Conservation (phyloP, 305 asterid genomes). For the Solanum hybrid region DNA sequence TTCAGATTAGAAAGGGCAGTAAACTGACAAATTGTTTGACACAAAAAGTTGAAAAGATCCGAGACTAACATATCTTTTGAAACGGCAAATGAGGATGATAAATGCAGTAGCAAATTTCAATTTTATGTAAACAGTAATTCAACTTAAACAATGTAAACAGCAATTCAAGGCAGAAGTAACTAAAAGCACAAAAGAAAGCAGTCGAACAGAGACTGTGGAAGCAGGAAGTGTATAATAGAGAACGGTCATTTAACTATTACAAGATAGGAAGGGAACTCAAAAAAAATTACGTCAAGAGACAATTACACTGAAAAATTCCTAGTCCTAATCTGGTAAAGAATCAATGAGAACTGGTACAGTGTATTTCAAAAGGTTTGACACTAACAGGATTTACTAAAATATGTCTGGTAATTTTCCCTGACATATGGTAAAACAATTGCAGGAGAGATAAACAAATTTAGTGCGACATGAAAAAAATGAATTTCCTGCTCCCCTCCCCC, state of each 20-base stretch:
- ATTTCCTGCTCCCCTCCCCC: background rate
- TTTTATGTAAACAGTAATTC: background rate
- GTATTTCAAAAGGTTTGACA: background rate
- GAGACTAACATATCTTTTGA: background rate
- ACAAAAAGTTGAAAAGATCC: background rate
- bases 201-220: background rate
- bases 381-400: background rate
- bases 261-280: background rate
- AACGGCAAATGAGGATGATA: background rate
- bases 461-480: background rate
- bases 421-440: background rate
- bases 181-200: background rate
- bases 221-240: background rate
- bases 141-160: background rate
- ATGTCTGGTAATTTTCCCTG: background rate
- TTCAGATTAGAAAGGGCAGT: background rate
- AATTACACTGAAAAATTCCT: background rate
- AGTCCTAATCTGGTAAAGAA: background rate
- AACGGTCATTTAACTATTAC: background rate
- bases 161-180: background rate
- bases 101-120: background rate
- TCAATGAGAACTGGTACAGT: background rate
- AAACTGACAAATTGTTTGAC: background rate
- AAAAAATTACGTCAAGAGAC: background rate
- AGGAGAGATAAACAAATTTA: background rate